Percentiles rank a stretch among this genome's conserved stretches.
These are phyloP conservation scores for Inga laurina DNA, from an alignment of 306 rosid genomes.

Conservation along the genomic window DNA sequence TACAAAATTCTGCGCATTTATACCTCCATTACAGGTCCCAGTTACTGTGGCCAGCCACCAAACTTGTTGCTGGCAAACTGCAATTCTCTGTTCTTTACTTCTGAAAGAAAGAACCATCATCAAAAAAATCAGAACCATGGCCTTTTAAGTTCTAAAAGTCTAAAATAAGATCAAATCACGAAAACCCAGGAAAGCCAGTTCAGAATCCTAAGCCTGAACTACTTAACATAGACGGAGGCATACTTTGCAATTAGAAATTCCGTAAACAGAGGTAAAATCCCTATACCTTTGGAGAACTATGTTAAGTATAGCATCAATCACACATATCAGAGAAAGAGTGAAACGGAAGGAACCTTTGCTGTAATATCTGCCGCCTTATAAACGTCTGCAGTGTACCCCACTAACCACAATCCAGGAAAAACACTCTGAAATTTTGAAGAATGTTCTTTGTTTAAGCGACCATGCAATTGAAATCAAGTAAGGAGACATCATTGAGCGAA, in stretches of 20 bases:
- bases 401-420: constrained; percentile 95
- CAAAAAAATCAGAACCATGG: neutral
- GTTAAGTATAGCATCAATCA: neutral
- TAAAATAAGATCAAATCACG: neutral
- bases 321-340: neutral
- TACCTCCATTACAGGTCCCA: constrained; percentile 53
- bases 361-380: constrained; percentile 64
- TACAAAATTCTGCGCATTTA: constrained; percentile 50
- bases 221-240: neutral
- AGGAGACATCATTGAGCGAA: neutral
- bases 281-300: constrained; percentile 38
- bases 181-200: neutral
- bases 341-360: constrained; percentile 54
- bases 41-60: constrained; percentile 24
- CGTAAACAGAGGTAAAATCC: neutral
- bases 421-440: constrained; percentile 47
- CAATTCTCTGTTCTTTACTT: constrained; percentile 40
- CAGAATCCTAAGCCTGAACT: neutral
- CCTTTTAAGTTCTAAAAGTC: neutral
- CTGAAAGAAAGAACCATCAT: constrained; percentile 51
- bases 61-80: neutral
- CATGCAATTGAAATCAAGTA: neutral
- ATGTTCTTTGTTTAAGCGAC: neutral
- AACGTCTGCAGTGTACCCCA: constrained; percentile 73
- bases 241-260: constrained; percentile 3